A percentile compares a stretch with the other conserved stretches of the same genome.
These are phyloP conservation scores for Kwoniella bestiolae DNA, from an alignment of 768 basidiomycete species.

Conservation along the genomic window DNA sequence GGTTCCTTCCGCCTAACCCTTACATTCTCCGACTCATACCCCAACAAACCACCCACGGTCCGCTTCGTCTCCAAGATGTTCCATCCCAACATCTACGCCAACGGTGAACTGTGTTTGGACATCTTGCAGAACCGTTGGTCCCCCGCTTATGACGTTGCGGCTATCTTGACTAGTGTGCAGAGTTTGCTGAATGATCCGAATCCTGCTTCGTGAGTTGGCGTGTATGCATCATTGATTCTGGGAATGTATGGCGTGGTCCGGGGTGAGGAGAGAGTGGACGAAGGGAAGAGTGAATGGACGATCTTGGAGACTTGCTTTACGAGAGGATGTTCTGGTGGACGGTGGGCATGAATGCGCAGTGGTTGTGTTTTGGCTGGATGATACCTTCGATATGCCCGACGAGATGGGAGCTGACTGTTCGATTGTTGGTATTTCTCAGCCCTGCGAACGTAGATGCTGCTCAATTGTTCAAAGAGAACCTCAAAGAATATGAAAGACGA, in stretches of 20 bases:
- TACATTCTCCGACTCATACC: constrained; percentile 96
- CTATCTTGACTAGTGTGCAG: constrained; percentile 95
- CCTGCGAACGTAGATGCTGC: constrained; percentile 99
- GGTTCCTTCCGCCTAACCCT: constrained; percentile 96
- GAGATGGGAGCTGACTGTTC: too few species aligned
- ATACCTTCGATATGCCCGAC: too few species aligned
- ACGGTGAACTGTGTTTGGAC: constrained; percentile 96
- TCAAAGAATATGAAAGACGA: constrained; percentile 94
- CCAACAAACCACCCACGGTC: constrained; percentile 96
- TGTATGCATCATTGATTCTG: too few species aligned
- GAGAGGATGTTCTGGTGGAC: too few species aligned
- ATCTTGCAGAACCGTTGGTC: constrained; percentile 99
- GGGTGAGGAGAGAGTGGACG: not conserved
- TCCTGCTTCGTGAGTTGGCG: constrained; percentile 67
- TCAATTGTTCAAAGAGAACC: constrained; percentile 92
- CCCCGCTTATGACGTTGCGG: constrained; percentile 98
- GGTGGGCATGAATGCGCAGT: too few species aligned
- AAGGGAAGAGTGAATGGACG: not conserved
- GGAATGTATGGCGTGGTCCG: too few species aligned
- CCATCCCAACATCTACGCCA: constrained; percentile 98
- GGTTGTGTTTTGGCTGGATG: too few species aligned
- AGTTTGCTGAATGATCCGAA: constrained; percentile 96
- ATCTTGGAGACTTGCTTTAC: too few species aligned
- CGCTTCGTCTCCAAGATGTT: constrained; percentile 97
- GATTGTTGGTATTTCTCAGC: constrained; percentile 60